Evolutionary conservation across 2,329 filamentous ascomycete species (phyloP).

Genomic region (Microdochium trichocladiopsis): DNA sequence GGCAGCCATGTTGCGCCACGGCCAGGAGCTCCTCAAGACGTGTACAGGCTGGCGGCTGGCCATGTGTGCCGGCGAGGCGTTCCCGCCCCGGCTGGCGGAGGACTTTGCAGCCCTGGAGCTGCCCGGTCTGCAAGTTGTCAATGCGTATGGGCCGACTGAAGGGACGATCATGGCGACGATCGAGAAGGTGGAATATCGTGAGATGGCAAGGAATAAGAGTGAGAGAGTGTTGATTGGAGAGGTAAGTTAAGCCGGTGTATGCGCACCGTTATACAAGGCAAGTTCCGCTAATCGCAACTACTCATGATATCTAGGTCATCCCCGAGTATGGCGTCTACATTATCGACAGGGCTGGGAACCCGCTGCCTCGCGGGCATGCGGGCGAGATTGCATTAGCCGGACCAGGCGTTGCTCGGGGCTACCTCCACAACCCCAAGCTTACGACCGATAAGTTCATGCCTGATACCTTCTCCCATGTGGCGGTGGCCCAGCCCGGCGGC

Average conservation of each 20-base stretch:
- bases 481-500: neutral
- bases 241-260: neutral
- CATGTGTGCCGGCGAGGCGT: conserved; percentile 3
- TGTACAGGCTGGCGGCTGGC: conserved; percentile 2
- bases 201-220: neutral
- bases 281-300: neutral
- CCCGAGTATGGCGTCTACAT: neutral
- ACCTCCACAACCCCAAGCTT: conserved; percentile 1
- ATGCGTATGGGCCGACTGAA: conserved; percentile 2
- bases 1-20: neutral
- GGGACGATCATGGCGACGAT: neutral
- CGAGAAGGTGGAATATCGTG: neutral
- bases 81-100: neutral
- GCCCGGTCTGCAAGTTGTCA: neutral
- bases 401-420: conserved; percentile 1
- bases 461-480: neutral
- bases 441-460: neutral
- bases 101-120: neutral
- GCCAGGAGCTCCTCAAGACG: neutral
- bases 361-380: neutral
- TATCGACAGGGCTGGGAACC: neutral
- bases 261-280: neutral
- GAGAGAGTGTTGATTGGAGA: neutral
- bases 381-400: conserved; percentile 5
- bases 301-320: neutral